Conservation (phyloP, 371 early-diverging fungal species). For the Paraphysoderma sedebokerense region DNA sequence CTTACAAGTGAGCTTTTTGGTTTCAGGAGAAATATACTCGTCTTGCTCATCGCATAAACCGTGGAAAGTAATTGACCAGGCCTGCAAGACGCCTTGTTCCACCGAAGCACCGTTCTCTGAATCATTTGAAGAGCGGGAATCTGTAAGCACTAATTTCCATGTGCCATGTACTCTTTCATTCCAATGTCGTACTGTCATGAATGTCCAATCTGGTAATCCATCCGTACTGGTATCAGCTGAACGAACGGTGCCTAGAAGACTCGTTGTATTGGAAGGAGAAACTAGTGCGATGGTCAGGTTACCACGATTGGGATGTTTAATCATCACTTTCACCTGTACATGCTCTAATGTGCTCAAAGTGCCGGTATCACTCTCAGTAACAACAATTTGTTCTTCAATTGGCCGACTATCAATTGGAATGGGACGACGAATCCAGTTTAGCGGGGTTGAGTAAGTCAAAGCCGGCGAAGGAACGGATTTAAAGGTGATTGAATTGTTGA, state of each 20-base stretch:
- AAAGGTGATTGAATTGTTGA: slow-evolving; percentile 56
- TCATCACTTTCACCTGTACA: slow-evolving; percentile 64
- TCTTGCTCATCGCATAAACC: no score
- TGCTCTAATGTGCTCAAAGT: slow-evolving; percentile 56
- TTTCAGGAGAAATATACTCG: no score
- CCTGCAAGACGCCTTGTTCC: no score
- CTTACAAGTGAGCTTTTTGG: no score
- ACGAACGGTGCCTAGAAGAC: slow-evolving; percentile 49
- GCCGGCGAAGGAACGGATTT: slow-evolving; percentile 44
- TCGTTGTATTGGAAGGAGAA: slow-evolving; percentile 48
- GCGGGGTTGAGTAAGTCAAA: slow-evolving; percentile 8
- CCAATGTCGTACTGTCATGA: slow-evolving; percentile 93
- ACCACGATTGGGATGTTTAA: slow-evolving; percentile 60
- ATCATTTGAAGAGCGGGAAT: background rate
- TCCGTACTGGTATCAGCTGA: slow-evolving; percentile 33
- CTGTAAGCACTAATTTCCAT: slow-evolving; percentile 43
- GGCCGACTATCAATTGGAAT: slow-evolving; percentile 2
- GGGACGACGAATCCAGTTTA: no score
- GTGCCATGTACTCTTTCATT: slow-evolving; percentile 64
- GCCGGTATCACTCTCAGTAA: slow-evolving; percentile 23
- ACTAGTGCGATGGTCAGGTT: slow-evolving; percentile 55
- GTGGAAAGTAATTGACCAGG: no score
- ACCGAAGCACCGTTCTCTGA: no score
- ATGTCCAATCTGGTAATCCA: slow-evolving; percentile 84
- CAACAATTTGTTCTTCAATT: slow-evolving; percentile 3